Evolutionary conservation across 495 filamentous ascomycete species (phyloP).

Genomic region (Hypoxylon fragiforme): DNA sequence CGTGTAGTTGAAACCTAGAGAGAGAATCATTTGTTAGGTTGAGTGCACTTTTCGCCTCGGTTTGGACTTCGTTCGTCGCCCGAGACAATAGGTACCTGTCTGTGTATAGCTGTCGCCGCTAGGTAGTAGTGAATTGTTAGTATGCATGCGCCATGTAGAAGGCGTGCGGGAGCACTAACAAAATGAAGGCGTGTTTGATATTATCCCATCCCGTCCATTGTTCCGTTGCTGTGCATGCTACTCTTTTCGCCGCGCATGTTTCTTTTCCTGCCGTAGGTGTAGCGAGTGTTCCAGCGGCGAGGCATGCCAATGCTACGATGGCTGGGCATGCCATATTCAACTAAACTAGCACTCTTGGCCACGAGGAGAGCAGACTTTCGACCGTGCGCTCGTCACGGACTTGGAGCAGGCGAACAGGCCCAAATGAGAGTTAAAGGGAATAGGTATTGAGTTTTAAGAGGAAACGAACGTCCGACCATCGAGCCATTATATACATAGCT

Average conservation of each 20-base stretch:
- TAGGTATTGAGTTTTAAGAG: slow-evolving; percentile 1
- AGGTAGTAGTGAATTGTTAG: neutral
- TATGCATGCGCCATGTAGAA: slow-evolving; percentile 11
- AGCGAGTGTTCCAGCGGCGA: slow-evolving; percentile 22
- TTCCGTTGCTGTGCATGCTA: slow-evolving; percentile 23
- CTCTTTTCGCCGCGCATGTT: slow-evolving; percentile 26
- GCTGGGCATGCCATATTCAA: slow-evolving; percentile 9
- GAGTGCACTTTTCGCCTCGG: neutral
- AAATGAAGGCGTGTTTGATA: slow-evolving; percentile 56
- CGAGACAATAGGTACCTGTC: slow-evolving; percentile 34
- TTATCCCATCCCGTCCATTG: slow-evolving; percentile 52
- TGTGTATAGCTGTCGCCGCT: slow-evolving; percentile 59
- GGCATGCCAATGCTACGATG: slow-evolving; percentile 2
- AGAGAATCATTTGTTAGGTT: slow-evolving; percentile 6
- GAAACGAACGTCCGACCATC: neutral
- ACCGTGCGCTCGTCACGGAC: neutral
- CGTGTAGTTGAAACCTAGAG: slow-evolving; percentile 63
- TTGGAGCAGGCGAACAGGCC: slow-evolving; percentile 11
- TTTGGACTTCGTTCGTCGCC: neutral
- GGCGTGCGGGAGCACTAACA: slow-evolving; percentile 41
- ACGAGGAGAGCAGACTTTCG: neutral
- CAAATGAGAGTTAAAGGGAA: slow-evolving; percentile 4
- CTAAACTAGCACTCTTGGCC: neutral
- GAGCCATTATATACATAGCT: slow-evolving; percentile 12
- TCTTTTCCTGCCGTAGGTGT: slow-evolving; percentile 12